phyloP scores from a whole-genome alignment of 352 stramenopile genomes.

The Phytophthora foliorum region DNA sequence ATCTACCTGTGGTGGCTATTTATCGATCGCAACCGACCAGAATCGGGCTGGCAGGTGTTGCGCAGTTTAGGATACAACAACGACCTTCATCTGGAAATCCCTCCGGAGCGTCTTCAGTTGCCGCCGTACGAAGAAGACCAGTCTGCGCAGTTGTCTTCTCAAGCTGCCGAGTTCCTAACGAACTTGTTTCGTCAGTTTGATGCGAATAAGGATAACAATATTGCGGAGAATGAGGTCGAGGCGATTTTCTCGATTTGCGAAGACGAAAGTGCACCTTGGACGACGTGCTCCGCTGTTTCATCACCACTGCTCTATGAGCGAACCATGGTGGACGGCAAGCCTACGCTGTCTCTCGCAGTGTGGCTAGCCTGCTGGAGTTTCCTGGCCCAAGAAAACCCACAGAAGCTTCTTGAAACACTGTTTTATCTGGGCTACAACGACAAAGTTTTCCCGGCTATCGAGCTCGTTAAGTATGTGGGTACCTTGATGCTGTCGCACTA shows the following conservation, averaged over 20 bases:
- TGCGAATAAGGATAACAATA: constrained; percentile 81
- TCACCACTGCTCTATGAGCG: constrained; percentile 67
- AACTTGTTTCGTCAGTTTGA: constrained; percentile 88
- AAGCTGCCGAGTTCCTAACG: constrained; percentile 76
- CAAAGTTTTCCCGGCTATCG: constrained; percentile 68
- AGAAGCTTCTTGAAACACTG: constrained; percentile 77
- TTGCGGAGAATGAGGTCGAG: constrained; percentile 74
- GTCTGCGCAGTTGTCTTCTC: constrained; percentile 78
- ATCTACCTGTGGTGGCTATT: constrained; percentile 89
- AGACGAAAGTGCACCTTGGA: constrained; percentile 74
- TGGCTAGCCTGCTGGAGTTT: constrained; percentile 84
- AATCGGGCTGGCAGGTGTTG: constrained; percentile 90
- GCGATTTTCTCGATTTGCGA: constrained; percentile 89
- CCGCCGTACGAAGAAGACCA: constrained; percentile 73
- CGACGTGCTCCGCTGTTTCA: constrained; percentile 65
- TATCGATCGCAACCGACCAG: constrained; percentile 90
- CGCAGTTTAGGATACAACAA: constrained; percentile 88
- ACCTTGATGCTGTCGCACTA: neutral
- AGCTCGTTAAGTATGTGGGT: constrained; percentile 67
- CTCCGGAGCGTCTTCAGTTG: constrained; percentile 65
- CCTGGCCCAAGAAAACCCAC: constrained; percentile 79
- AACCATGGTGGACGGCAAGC: constrained; percentile 60
- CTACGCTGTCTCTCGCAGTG: constrained; percentile 59
- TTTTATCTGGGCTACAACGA: constrained; percentile 90
- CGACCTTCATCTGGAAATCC: constrained; percentile 81